Percentiles rank a stretch among this genome's conserved stretches.
These are phyloP conservation scores for Megacollybia platyphylla DNA, from an alignment of 1,284 basidiomycete species.

Conservation along the genomic window DNA sequence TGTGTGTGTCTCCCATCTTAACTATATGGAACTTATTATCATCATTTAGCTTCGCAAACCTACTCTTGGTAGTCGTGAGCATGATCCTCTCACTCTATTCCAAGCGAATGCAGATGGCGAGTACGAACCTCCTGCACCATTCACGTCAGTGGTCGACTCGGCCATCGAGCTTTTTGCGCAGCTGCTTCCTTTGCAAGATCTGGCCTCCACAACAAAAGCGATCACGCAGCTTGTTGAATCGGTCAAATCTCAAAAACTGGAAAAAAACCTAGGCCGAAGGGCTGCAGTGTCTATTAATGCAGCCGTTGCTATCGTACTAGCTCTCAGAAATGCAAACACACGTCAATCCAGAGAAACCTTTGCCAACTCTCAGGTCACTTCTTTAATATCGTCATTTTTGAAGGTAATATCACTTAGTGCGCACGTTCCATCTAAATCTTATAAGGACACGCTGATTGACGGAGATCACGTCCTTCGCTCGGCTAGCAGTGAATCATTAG, in stretches of 20 bases:
- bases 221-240: conserved; percentile 64
- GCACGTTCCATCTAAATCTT: conserved; percentile 1
- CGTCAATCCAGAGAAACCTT: conserved; percentile 59
- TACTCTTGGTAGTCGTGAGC: conserved; percentile 75
- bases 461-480: conserved; percentile 69
- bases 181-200: conserved; percentile 72
- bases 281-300: conserved; percentile 81
- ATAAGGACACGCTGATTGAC: conserved; percentile 71
- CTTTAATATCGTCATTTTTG: conserved; percentile 61
- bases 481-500: conserved; percentile 84
- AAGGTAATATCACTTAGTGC: conserved; percentile 34
- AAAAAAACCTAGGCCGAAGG: conserved; percentile 83
- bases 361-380: conserved; percentile 58
- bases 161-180: conserved; percentile 80
- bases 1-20: conserved; percentile 19
- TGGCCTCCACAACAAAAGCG: conserved; percentile 52
- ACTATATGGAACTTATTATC: conserved; percentile 5
- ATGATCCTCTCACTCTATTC: conserved; percentile 76
- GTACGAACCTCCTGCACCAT: conserved; percentile 61
- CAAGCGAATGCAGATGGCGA: conserved; percentile 32
- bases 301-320: conserved; percentile 68
- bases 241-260: conserved; percentile 68
- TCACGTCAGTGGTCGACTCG: conserved; percentile 81
- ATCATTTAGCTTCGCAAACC: conserved; percentile 56
- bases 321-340: conserved; percentile 51